Evolutionary conservation across 495 filamentous ascomycete species (phyloP), one percentile per base, ranked within the genome.

Genomic region (Thozetella sp.): DNA sequence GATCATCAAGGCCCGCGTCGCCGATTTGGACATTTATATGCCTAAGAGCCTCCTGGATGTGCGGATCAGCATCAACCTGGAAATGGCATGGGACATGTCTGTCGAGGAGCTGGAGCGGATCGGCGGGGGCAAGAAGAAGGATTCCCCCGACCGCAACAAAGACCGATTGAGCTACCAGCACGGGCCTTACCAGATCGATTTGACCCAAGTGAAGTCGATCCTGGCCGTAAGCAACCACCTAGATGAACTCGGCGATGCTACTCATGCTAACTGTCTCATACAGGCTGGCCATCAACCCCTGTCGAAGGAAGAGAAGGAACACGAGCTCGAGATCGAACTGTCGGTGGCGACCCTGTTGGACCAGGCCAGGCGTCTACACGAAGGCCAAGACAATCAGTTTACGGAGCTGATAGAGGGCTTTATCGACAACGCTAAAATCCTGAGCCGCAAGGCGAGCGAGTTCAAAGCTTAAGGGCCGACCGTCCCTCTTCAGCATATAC

Each of bases 141-240:
- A 82, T 55, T 74, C 68, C 10, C 81, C 84, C 2, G 86, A 90
- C 57, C 85, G 93, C 10, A 88, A 83, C 57, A 97, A 97, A 72
- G 93, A 97, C 76, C 81, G 93, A 25, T 76, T 97, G 74, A 93
- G 90, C 70, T 97, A 97, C 76, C 85, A 80, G 20, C 94, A 97
- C 69, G 75, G 89, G 50, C 85, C 81, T 22, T 97, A 95, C 69
- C 91, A 93, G 64, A 81, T 97, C 63, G 93, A 97, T 76, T 72
- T 97, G 37, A 97, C 93, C 0, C 93, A 96, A 68, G 93, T 97
- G 13, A 89, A 86, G 11, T 64, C 68, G 50, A 61, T 27, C 43
- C 6, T n/a, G 20, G 9, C 43, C 43, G 43, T 48, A 20, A 20
- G 43, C n/a, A 10, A 20, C n/a, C 43, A 13, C 43, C 43, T 19